Base-by-base conservation (phyloP, 352 stramenopile genomes). In the Nothophytophthora sp. region DNA sequence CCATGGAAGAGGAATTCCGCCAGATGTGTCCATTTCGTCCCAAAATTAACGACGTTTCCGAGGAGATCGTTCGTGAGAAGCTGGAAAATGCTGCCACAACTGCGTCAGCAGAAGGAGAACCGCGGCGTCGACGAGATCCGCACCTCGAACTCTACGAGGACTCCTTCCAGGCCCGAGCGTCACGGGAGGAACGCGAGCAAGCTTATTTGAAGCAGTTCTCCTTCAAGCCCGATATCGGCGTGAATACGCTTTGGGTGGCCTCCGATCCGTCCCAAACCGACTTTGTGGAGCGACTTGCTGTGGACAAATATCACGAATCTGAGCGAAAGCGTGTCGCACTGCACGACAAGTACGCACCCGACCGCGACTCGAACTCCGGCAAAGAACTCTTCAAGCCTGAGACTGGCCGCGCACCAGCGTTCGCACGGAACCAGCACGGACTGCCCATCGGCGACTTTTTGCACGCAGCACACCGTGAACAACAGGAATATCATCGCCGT, bases 361-460 rank as follows among this genome's bases (percentile, higher is more conserved):
- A 83, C 42, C 67, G 77, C 10, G 80, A 92, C 29, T 77, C 80
- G 6, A 32, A 59, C 7, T 88, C 80, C 2, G 82, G 82, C 0
- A 77, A 76, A 32, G 60, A 76, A 60, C 76, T 76, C 18, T 92
- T 92, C 56, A 86, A 76, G 34, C 82, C 82, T 0, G 76, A 89
- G 48, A 81, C 67, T 2, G 82, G 82, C 3, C 73, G 82, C 29
- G 70, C 58, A 2, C 82, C 82, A 1, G 70, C 73, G 1, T 91
- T 92, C 42, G 74, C 73, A 34, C 76, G 82, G 43, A 91, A 92
- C 35, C 82, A 89, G 38, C 72, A 77, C 19, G 67, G 67, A 0
- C 53, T 92, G 0, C 79, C 79, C 10, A 92, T 92, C 43, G 82
- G 82, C 22, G 78, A 90, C 9, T 92, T 90, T 49, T 65, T 92